Conservation (phyloP, 2,329 filamentous ascomycete species). For the Chlorencoelia australis region DNA sequence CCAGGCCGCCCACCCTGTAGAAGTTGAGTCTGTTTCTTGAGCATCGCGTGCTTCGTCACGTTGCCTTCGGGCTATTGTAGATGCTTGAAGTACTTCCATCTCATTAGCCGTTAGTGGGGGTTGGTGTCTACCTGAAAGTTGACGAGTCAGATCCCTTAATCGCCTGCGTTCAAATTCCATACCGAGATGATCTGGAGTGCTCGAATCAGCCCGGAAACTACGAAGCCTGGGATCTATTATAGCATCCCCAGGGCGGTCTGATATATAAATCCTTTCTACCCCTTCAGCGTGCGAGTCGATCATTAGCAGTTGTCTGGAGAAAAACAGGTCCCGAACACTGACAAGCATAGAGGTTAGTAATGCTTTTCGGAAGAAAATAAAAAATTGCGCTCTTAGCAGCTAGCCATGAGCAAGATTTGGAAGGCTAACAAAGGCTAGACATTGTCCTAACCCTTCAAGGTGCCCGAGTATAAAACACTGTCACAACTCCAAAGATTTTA, state of each 20-base stretch:
- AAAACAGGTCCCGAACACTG: conserved; percentile 55
- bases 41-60: conserved; percentile 23
- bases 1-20: conserved; percentile 11
- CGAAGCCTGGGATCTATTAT: conserved; percentile 23
- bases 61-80: conserved; percentile 42
- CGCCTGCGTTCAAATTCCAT: conserved; percentile 21
- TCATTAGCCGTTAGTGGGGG: conserved; percentile 44
- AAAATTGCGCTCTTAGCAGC: too few relatives aligned
- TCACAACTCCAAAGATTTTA: too few relatives aligned
- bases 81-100: conserved; percentile 44
- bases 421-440: too few relatives aligned
- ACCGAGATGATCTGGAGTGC: conserved; percentile 24
- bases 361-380: too few relatives aligned
- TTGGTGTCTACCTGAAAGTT: conserved; percentile 35
- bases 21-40: conserved; percentile 11
- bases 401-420: too few relatives aligned
- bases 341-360: too few relatives aligned
- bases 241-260: conserved; percentile 16
- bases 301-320: conserved; percentile 57
- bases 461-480: too few relatives aligned
- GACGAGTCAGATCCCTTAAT: conserved; percentile 17
- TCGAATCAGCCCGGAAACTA: conserved; percentile 15
- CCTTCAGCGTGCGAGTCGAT: conserved; percentile 50
- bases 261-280: conserved; percentile 24
- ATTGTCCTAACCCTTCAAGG: too few relatives aligned